These are phyloP conservation scores for Psidium friedrichsthalianum DNA, from an alignment of 345 rosid species.

Conservation along the genomic window DNA sequence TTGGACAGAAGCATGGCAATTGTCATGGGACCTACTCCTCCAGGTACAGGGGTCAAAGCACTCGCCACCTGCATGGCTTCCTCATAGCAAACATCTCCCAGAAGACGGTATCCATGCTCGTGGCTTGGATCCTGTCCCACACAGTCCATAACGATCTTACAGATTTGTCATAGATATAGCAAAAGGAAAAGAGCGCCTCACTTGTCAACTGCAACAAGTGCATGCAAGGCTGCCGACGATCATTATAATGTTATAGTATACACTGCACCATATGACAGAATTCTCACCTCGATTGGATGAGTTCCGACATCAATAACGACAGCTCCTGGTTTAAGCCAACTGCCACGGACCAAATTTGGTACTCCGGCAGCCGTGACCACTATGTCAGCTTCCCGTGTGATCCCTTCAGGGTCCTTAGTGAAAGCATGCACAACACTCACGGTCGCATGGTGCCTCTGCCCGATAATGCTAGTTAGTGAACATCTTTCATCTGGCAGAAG, in stretches of 20 bases:
- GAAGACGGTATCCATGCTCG: conserved; percentile 64
- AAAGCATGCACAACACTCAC: conserved; percentile 69
- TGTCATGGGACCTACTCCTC: conserved; percentile 92
- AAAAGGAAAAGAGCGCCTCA: not conserved
- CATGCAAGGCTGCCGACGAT: not conserved
- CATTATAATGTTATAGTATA: not conserved
- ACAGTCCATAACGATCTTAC: not conserved
- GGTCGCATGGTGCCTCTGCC: conserved; percentile 88
- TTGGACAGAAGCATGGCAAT: conserved; percentile 83
- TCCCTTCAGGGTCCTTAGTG: conserved; percentile 55
- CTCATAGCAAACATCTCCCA: conserved; percentile 77
- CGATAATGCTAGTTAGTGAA: conserved; percentile 9
- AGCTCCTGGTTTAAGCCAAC: conserved; percentile 82
- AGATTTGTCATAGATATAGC: not conserved
- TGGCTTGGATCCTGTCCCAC: conserved; percentile 54
- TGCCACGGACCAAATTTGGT: conserved; percentile 71
- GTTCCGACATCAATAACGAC: conserved; percentile 88
- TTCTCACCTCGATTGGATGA: conserved; percentile 57
- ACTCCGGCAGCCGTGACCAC: conserved; percentile 77
- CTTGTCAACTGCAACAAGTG: not conserved
- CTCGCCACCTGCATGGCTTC: conserved; percentile 73
- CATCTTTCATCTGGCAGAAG: not conserved
- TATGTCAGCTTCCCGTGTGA: conserved; percentile 67
- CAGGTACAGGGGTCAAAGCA: conserved; percentile 87
- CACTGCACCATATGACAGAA: not conserved